Evolutionary conservation across 2,329 filamentous ascomycete genomes (phyloP), one percentile per base, ranked within the genome.

Genomic region (Colletotrichum eleusines): DNA sequence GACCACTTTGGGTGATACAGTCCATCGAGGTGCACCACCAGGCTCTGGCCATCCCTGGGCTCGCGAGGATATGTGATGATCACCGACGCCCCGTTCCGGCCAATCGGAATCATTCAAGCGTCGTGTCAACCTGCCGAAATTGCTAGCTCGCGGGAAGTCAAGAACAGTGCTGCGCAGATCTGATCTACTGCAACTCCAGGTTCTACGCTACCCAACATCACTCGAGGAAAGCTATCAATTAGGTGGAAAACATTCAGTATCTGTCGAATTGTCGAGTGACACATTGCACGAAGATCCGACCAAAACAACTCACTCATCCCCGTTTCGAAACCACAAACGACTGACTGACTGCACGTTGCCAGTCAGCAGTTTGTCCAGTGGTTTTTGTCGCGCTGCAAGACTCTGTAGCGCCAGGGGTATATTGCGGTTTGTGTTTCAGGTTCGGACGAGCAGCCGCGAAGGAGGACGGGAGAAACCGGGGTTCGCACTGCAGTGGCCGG

Each of bases 91-190:
- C 42, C n/a, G 20, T 18, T 12, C n/a, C n/a, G 28, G 28, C 68
- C 68, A 71, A 71, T 67, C 68, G 63, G 68, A 71, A 67, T 63
- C 63, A 48, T 67, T 67, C 63, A 67, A 48, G 57, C 16, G n/a
- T 42, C 50, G 33, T 35, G n/a, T 31, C 50, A 20, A n/a, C 35
- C 20, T 42, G 58, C 63, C 44, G 48, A 33, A 67, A 63, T 23
- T 8, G 23, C 11, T 33, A 57, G 63, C n/a, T 18, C 38, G 44
- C 54, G 57, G 57, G 48, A 57, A 55, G 40, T 33, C 20, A 46
- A 33, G 33, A 33, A 51, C 46, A 26, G 54, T 26, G 66, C 35
- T 40, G 40, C 23, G 55, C 53, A 38, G 63, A 71, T 67, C 57
- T 62, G 18, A 35, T 46, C 44, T 46, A 12, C 44, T 46, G 44